phyloP scores from a whole-genome alignment of 257 asterid species.

The Capsicum chinense region DNA sequence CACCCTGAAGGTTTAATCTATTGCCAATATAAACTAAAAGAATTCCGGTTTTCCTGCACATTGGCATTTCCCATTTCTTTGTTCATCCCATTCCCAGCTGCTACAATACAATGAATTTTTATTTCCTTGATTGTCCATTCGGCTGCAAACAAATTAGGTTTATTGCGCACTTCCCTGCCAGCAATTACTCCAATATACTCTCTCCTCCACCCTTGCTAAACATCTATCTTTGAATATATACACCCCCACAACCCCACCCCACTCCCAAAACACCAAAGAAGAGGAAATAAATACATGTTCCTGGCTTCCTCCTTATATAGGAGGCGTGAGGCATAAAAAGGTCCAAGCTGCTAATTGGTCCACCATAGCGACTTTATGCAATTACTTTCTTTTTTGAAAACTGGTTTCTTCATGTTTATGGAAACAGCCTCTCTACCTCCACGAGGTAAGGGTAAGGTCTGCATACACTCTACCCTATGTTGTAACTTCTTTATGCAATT shows the following conservation, averaged over 20 bases:
- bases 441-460: too few relatives aligned
- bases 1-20: neutral
- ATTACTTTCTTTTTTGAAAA: neutral
- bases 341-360: neutral
- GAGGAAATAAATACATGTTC: neutral
- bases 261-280: neutral
- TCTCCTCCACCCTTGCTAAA: neutral
- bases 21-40: slow-evolving; percentile 5
- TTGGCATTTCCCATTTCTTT: slow-evolving; percentile 15
- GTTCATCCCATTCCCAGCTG: slow-evolving; percentile 6
- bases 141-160: slow-evolving; percentile 6
- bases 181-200: slow-evolving; percentile 17
- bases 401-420: neutral
- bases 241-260: neutral
- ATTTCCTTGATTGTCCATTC: slow-evolving; percentile 9
- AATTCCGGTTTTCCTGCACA: neutral
- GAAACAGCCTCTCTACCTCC: too few relatives aligned
- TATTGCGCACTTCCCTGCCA: slow-evolving; percentile 5
- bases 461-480: too few relatives aligned
- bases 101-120: slow-evolving; percentile 5
- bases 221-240: neutral
- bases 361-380: neutral
- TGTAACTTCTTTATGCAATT: neutral
- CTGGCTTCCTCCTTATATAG: neutral
- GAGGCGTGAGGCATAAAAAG: neutral